phyloP scores from a whole-genome alignment of 345 rosid genomes.

The Balakata baccata region DNA sequence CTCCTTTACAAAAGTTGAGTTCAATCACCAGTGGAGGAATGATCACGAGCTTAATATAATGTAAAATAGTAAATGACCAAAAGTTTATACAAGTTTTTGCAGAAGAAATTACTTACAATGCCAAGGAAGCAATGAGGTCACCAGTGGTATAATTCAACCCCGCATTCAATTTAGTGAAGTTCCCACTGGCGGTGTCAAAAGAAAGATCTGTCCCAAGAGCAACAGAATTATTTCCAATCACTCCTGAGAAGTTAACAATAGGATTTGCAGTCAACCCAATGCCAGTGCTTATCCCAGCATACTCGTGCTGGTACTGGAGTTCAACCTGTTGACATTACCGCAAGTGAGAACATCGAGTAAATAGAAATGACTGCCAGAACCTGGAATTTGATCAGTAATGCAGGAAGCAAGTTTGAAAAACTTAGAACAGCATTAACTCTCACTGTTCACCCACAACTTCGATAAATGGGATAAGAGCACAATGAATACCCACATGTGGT shows the following conservation, averaged over 20 bases:
- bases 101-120: constrained; percentile 54
- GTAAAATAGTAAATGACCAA: not conserved
- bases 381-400: no score
- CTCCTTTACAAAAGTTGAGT: not conserved
- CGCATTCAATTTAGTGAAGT: constrained; percentile 71
- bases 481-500: no score
- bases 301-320: constrained; percentile 85
- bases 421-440: no score
- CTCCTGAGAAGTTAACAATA: constrained; percentile 80
- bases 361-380: no score
- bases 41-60: not conserved
- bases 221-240: constrained; percentile 55
- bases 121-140: constrained; percentile 72
- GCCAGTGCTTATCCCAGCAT: constrained; percentile 81
- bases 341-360: not conserved
- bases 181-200: constrained; percentile 72
- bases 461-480: no score
- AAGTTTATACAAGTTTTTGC: not conserved
- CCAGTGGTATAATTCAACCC: constrained; percentile 61
- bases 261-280: constrained; percentile 85
- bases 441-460: no score
- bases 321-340: constrained; percentile 52
- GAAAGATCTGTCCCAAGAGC: constrained; percentile 87
- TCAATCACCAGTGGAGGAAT: not conserved
- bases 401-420: no score